phyloP scores from a whole-genome alignment of 176 grass and related monocot species.

The Echinochloa phyllopogon region DNA sequence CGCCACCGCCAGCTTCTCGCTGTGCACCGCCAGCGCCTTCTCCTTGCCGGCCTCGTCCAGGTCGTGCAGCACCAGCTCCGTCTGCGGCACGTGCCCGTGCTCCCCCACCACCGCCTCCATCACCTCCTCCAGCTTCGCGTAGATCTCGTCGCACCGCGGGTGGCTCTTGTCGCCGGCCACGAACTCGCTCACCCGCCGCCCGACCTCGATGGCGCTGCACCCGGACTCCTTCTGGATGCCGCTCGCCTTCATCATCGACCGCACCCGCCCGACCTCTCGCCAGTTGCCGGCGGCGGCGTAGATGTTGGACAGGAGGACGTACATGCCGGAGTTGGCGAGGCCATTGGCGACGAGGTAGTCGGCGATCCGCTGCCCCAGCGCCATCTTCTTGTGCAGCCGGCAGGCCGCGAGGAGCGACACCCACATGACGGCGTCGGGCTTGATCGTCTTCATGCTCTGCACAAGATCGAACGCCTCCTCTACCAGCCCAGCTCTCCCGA shows the following conservation, averaged over 20 bases:
- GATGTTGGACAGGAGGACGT: conserved; percentile 83
- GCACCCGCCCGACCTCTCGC: conserved; percentile 57
- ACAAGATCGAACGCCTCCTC: conserved; percentile 80
- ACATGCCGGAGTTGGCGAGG: conserved; percentile 80
- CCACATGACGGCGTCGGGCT: conserved; percentile 69
- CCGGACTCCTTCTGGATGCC: conserved; percentile 80
- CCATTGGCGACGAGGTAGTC: conserved; percentile 64
- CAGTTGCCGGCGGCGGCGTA: conserved; percentile 78
- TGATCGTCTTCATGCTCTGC: conserved; percentile 58
- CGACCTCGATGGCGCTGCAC: conserved; percentile 81
- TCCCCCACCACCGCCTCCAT: conserved; percentile 65
- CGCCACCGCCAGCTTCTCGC: conserved; percentile 87
- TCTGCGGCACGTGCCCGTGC: conserved; percentile 72
- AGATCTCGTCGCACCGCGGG: conserved; percentile 65
- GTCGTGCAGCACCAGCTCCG: conserved; percentile 78
- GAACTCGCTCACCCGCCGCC: conserved; percentile 67
- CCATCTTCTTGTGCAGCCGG: conserved; percentile 77
- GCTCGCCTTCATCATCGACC: conserved; percentile 81
- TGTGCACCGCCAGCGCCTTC: conserved; percentile 72
- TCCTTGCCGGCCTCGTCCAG: conserved; percentile 70
- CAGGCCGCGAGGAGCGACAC: conserved; percentile 76
- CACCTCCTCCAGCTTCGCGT: conserved; percentile 74
- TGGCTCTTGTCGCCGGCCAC: conserved; percentile 81
- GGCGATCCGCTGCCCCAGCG: conserved; percentile 66
- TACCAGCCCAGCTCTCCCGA: conserved; percentile 68